A percentile compares a stretch with the other conserved stretches of the same genome.
phyloP scores from a whole-genome alignment of 768 basidiomycete species.

The Kwoniella newhampshirensis region DNA sequence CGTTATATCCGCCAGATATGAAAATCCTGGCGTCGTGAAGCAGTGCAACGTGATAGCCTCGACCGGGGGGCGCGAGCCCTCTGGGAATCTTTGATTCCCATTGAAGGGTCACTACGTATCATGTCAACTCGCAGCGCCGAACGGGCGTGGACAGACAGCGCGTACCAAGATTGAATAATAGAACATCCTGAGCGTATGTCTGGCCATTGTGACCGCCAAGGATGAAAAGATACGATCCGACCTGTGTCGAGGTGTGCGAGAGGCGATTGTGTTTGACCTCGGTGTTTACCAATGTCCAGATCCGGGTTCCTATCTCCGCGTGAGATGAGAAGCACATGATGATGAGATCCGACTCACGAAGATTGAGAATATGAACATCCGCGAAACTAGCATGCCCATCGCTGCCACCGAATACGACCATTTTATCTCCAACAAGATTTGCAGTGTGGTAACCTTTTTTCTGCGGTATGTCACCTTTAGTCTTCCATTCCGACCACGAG shows the following conservation, averaged over 20 bases:
- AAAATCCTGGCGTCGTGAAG: conserved; percentile 82
- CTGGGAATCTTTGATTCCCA: conserved; percentile 72
- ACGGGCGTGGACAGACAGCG: too few species aligned
- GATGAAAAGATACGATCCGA: conserved; percentile 88
- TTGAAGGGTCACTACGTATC: conserved; percentile 77
- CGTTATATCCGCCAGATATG: conserved; percentile 76
- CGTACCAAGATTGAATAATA: conserved; percentile 82
- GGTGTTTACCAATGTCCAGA: conserved; percentile 52
- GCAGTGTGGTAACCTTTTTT: conserved; percentile 80
- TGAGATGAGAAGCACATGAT: neutral
- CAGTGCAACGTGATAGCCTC: conserved; percentile 82
- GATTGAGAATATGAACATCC: conserved; percentile 81
- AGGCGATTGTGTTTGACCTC: conserved; percentile 62
- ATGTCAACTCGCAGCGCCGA: too few species aligned
- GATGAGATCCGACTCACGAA: conserved; percentile 64
- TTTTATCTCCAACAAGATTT: conserved; percentile 77
- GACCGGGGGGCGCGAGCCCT: conserved; percentile 68
- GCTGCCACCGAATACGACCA: conserved; percentile 87
- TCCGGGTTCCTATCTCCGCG: conserved; percentile 34
- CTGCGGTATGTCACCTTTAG: conserved; percentile 57
- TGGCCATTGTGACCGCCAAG: conserved; percentile 82
- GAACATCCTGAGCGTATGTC: conserved; percentile 67
- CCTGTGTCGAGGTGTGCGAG: conserved; percentile 79
- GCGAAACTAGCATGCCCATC: conserved; percentile 85
- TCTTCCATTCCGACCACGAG: conserved; percentile 64